Base-by-base conservation (phyloP, 257 asterid species). In the Leptodermis oblonga region DNA sequence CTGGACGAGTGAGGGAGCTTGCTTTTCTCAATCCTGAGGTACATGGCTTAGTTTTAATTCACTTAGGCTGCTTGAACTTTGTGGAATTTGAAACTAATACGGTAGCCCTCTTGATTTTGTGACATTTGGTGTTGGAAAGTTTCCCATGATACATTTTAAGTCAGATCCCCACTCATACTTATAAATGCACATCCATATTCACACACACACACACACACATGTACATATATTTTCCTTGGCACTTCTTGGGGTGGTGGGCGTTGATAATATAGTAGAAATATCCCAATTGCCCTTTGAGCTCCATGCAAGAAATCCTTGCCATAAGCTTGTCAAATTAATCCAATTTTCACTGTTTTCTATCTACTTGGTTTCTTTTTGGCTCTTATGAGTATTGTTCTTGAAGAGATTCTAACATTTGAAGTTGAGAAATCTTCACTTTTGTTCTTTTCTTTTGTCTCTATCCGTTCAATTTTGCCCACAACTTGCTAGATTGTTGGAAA, bases 11-110 rank as follows among this genome's bases (percentile, higher is more conserved):
- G 77, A 84, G 97, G 83, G 99, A 94, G 86, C 96, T 94, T 80
- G 99, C 99, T 64, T 94, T 94, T 80, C 96, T 94, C 79, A 94
- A 94, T 82, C 97, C 99, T 31, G 83, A 87, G 97, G 97, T 92
- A 77, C 39, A 69, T 62, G 64, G 53, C 49, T 75, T 72, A 72
- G 51, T 51, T 69, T 7, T 54, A 52, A n/a, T 61, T 70, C n/a
- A 31, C 23, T 55, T 25, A 6, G 17, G 11, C 23, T 51, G 37
- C 65, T 43, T 37, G 22, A 42, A 13, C 49, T 36, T 18, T 7
- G 70, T 34, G 37, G 63, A 34, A 13, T 15, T 34, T 12, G 18
- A 1, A 34, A 22, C 17, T 37, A 43, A 6, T 39, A 37, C 34
- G 17, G 12, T 22, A 41, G 4, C 1, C n/a, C 7, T 14, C 42